These are phyloP conservation scores for Dioscorea alata DNA, from an alignment of 106 monocot species.

Conservation along the genomic window DNA sequence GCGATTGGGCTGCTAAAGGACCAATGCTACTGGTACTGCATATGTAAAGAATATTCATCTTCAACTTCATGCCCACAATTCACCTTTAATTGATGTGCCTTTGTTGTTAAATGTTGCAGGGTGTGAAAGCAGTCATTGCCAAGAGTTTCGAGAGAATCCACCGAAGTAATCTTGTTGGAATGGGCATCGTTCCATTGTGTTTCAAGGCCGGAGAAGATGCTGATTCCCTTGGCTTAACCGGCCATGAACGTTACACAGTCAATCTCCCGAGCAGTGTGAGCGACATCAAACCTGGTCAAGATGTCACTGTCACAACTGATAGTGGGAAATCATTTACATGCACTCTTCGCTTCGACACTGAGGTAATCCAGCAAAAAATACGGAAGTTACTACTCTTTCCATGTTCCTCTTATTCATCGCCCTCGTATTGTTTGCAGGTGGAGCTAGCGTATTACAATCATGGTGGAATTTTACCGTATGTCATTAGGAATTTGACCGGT, in stretches of 20 bases:
- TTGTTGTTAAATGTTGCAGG: slow-evolving; percentile 32
- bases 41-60: background rate
- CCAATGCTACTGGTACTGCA: slow-evolving; percentile 49
- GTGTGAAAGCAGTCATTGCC: slow-evolving; percentile 96
- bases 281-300: slow-evolving; percentile 83
- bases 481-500: slow-evolving; percentile 71
- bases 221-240: slow-evolving; percentile 79
- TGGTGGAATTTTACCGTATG: slow-evolving; percentile 86
- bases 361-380: slow-evolving; percentile 38
- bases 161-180: slow-evolving; percentile 90
- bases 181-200: slow-evolving; percentile 92
- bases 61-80: too few relatives aligned
- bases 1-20: slow-evolving; percentile 96
- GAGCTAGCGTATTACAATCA: slow-evolving; percentile 87
- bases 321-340: slow-evolving; percentile 79
- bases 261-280: slow-evolving; percentile 60
- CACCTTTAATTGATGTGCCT: background rate
- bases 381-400: background rate
- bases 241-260: slow-evolving; percentile 74
- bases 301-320: slow-evolving; percentile 59
- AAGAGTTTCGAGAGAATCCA: slow-evolving; percentile 98
- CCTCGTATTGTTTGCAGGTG: slow-evolving; percentile 40
- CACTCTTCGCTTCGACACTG: slow-evolving; percentile 80
- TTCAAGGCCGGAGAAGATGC: slow-evolving; percentile 92
- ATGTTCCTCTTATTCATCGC: background rate